Base-by-base conservation (phyloP, 1,284 basidiomycete genomes). In the Cryptococcus hybrid region DNA sequence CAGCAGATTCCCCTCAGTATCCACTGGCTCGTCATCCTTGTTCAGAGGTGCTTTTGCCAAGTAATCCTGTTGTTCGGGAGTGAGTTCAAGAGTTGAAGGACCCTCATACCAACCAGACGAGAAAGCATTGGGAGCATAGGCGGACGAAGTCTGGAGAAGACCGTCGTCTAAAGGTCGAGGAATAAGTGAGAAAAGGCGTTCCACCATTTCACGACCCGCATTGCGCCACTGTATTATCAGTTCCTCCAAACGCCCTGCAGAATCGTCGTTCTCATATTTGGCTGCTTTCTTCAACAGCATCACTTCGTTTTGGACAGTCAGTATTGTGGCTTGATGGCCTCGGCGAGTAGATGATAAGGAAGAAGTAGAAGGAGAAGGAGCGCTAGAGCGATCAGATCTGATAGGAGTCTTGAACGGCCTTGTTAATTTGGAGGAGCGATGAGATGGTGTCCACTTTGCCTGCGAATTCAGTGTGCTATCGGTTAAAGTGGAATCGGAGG, bases 201-300 rank as follows among this genome's bases (percentile, higher is more conserved):
- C 77, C 5, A 70, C 68, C 8, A 76, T 60, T 15, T 70, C 65
- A 15, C 75, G 58, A 2, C 77, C 77, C 1, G 73, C 75, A 4
- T 57, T 54, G n/a, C 68, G 61, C 75, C 75, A 78, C 7, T 60
- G 60, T 5, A 48, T 12, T 5, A 74, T 63, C 5, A 75, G 59
- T 3, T 53, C 52, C 1, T 55, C 46, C 6, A 75, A 47, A 9
- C 61, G 56, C 7, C 37, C 37, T 11, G 63, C 68, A 45, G 76
- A 74, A 45, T 74, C 67, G 30, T 62, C 64, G 3, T 55, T 53
- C 5, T 62, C 38, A 45, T 70, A 69, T 49, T 64, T 66, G 42
- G 72, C 43, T 1, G 74, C 75, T 46, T 74, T 63, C 5, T 58
- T 52, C 8, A 68, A 61, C 0, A 60, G 60, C 11, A 70, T 60